Conservation (phyloP, 2,329 filamentous ascomycete genomes). For the Fusarium lyarnte region DNA sequence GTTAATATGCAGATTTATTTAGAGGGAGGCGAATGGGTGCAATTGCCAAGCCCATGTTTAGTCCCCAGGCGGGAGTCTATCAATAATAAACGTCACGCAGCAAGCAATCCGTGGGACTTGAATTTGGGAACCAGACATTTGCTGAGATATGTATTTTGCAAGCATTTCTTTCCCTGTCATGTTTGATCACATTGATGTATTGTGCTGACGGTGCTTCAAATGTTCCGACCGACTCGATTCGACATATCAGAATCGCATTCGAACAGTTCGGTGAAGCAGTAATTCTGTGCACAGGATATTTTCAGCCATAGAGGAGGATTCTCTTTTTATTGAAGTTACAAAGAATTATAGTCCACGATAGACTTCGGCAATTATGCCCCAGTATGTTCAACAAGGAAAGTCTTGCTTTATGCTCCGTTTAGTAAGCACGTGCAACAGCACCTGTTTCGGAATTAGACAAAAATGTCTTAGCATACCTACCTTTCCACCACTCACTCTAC, state of each 20-base stretch:
- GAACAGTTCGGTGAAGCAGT: not conserved
- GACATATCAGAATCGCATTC: not conserved
- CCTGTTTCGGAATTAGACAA: not conserved
- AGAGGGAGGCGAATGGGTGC: not conserved
- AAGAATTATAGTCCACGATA: not conserved
- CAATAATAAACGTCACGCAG: not conserved
- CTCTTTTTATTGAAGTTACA: not conserved
- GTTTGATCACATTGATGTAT: not conserved
- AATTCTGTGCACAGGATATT: not conserved
- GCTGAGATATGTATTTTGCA: not conserved
- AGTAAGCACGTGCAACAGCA: not conserved
- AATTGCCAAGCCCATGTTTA: not conserved
- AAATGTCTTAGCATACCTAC: not conserved
- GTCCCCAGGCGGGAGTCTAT: not conserved
- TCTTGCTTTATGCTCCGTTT: conserved; percentile 1
- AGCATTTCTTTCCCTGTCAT: not conserved
- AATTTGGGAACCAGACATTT: not conserved
- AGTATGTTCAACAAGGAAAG: not conserved
- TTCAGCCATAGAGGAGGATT: not conserved
- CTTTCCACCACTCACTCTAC: not conserved
- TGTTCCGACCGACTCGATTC: not conserved
- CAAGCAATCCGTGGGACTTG: not conserved
- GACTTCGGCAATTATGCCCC: conserved; percentile 1
- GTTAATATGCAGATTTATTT: not conserved
- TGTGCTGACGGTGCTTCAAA: not conserved